Evolutionary conservation across 2,329 filamentous ascomycete species (phyloP).

Genomic region (Hymenotorrendiella dingleyae): DNA sequence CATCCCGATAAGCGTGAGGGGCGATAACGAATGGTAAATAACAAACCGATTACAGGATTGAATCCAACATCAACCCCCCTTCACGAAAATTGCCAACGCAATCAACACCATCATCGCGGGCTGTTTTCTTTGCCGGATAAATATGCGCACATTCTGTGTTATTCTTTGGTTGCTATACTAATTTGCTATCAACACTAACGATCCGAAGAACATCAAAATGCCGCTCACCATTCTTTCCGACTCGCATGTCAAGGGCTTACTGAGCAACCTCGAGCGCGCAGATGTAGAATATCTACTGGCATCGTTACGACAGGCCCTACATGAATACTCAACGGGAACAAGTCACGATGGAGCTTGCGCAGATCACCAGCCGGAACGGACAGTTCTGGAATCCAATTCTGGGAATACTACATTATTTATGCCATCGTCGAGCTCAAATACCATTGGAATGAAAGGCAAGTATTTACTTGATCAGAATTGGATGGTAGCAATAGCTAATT

Average conservation of each 20-base stretch:
- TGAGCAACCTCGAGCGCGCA: slow-evolving; percentile 46
- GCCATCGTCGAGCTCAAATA: slow-evolving; percentile 59
- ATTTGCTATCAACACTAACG: neutral
- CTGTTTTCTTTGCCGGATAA: neutral
- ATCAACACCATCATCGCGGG: neutral
- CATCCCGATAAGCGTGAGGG: no score
- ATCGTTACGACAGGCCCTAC: slow-evolving; percentile 45
- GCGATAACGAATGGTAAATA: no score
- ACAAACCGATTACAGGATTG: no score
- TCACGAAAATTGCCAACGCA: no score
- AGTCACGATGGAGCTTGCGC: slow-evolving; percentile 33
- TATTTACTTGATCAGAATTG: neutral
- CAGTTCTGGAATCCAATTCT: slow-evolving; percentile 42
- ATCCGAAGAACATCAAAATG: slow-evolving; percentile 43
- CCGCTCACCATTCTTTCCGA: slow-evolving; percentile 54
- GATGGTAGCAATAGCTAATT: slow-evolving; percentile 7
- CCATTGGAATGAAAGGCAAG: slow-evolving; percentile 63
- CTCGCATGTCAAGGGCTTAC: slow-evolving; percentile 46
- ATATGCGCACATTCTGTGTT: no score
- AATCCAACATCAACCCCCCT: no score
- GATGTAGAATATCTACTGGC: slow-evolving; percentile 49
- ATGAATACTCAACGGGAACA: slow-evolving; percentile 55
- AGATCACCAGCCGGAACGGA: slow-evolving; percentile 50
- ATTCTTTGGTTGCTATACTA: no score
- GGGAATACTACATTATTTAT: slow-evolving; percentile 65